Base-by-base conservation (phyloP, 2,329 filamentous ascomycete species). In the Aureobasidium uvarum region DNA sequence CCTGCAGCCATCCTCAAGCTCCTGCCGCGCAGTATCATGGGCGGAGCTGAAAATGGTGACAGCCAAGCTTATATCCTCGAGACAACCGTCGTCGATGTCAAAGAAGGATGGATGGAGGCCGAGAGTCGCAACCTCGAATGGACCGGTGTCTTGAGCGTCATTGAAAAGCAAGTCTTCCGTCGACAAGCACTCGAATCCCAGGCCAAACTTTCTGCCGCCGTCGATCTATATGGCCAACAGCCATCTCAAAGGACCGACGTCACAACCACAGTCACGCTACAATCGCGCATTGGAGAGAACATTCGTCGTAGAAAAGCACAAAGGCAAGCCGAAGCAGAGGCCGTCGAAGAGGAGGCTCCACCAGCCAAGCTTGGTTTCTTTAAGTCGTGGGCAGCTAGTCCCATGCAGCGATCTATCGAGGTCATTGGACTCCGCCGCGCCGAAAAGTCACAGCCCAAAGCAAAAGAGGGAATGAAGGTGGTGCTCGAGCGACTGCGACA, bases 61-160 rank as follows among this genome's bases (percentile, higher is more conserved):
- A 90, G 89, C 75, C 89, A 91, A 54, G 88, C 85, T 64, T 95
- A 91, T 74, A 90, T 95, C 64, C 85, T 95, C 45, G 91, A 95
- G 78, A 90, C 85, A 36, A 91, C 88, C 70, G 84, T 91, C 10
- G 87, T 95, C 31, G 90, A 94, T 75, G 86, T 92, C 68, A 87
- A 86, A 67, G 86, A 92, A 73, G 90, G 90, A 52, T 91, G 89
- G 86, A 93, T 95, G 89, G 84, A 85, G 74, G 91, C 89, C 0
- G 90, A 94, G 78, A 91, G 87, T 72, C 84, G 86, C 69, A 95
- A 95, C 72, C 81, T 95, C 62, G 91, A 94, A 77, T 94, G 89
- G 78, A 91, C 90, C 5, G 89, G 90, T 67, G 88, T 95, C 20
- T 78, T 95, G 45, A 90, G 87, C 55, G 90, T 95, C 14, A 81